These are phyloP conservation scores for Physaria fendleri DNA, from an alignment of 345 rosid genomes.

Conservation along the genomic window DNA sequence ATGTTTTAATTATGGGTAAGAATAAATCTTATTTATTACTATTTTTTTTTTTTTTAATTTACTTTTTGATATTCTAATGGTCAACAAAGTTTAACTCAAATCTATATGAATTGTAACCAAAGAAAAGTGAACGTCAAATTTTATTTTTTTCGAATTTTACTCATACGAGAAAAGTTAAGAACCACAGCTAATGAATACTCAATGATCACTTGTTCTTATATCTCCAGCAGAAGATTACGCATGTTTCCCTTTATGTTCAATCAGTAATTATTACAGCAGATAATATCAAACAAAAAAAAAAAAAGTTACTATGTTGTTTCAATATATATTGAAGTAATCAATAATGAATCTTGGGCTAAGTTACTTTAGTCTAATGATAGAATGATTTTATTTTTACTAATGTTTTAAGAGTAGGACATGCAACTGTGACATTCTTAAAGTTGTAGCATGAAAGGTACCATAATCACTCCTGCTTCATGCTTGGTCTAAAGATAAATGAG, in stretches of 20 bases:
- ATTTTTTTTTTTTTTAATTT: too few relatives aligned
- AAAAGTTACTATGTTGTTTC: neutral
- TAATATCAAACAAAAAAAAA: too few relatives aligned
- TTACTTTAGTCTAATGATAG: neutral
- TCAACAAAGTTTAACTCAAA: neutral
- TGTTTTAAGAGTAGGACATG: too few relatives aligned
- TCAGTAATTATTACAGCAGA: constrained; percentile 2
- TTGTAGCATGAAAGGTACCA: constrained; percentile 10
- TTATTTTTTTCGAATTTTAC: neutral
- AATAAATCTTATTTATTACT: too few relatives aligned
- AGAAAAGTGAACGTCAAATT: neutral
- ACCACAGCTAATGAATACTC: too few relatives aligned
- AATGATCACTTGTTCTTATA: constrained; percentile 16
- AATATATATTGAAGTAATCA: too few relatives aligned
- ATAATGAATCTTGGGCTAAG: neutral
- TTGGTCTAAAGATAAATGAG: constrained; percentile 31
- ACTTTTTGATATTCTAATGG: too few relatives aligned
- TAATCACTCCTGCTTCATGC: constrained; percentile 30
- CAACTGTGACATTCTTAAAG: constrained; percentile 16
- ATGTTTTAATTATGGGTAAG: neutral
- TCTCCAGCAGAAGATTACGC: constrained; percentile 12
- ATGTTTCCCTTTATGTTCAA: constrained; percentile 6
- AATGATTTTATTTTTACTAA: too few relatives aligned
- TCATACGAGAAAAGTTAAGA: neutral
- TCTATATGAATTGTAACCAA: too few relatives aligned